Base-by-base conservation (phyloP, 1,139 yeast genomes). In the Pichia sp. region DNA sequence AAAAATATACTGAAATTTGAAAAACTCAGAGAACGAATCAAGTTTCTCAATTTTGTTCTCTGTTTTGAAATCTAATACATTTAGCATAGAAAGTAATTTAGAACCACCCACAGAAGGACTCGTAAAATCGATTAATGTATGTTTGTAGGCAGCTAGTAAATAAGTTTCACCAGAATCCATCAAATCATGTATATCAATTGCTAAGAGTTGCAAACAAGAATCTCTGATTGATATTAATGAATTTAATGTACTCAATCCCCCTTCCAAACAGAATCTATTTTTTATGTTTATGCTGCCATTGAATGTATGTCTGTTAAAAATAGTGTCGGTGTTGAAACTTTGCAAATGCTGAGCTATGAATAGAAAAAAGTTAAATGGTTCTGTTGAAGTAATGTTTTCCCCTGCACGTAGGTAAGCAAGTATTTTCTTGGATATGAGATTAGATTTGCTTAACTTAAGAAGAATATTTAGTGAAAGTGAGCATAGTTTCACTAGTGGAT, bases 141-240 rank as follows among this genome's bases (percentile, higher is more conserved):
- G 66, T 26, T 79, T 64, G 50, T 82, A 82, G 21, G 69, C 65
- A 20, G 71, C 67, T 22, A 76, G 72, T 47, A 79, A 69, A 1
- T 83, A 69, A 2, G 72, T 60, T 0, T 85, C 72, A 1, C 78
- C 76, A 24, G 57, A 53, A 3, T 52, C 54, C 2, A 80, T 70
- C n/a, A 78, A 67, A 43, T 71, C 71, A 54, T 83, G 88, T 25
- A 86, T 67, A 50, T 85, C 93, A 43, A 82, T 62, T n/a, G 91
- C 74, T 42, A 85, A 62, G 52, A 79, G 77, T 49, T 82, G 84
- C 26, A 85, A 63, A 7, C 82, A 63, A 22, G 71, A 65, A 35
- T 77, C 72, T 54, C 95, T 71, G 50, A 77, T 81, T 34, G 67
- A 70, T 43, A 82, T 69, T 52, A 84, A 83, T 1, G 79, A 67